Conservation (phyloP, 257 asterid genomes). For the Penstemon davidsonii region DNA sequence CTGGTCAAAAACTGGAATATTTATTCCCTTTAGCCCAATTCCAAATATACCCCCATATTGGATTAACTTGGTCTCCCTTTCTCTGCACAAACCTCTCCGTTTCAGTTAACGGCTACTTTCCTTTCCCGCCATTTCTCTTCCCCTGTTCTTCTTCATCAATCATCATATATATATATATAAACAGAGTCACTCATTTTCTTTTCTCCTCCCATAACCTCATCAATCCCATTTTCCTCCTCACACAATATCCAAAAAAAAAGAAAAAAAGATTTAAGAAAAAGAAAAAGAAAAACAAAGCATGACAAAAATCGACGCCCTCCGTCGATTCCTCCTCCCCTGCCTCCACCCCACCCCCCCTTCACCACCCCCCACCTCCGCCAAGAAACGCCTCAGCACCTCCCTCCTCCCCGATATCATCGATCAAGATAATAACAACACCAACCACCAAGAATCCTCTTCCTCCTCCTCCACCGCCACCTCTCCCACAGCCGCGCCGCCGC, state of each 20-base stretch:
- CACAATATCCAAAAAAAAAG: neutral
- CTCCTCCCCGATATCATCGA: conserved; percentile 74
- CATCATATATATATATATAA: neutral
- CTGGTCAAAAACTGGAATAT: too few species aligned
- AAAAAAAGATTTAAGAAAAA: neutral
- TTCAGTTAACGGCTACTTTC: conserved; percentile 30
- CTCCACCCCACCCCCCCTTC: conserved; percentile 52
- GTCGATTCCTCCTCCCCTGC: conserved; percentile 85
- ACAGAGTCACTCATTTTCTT: neutral
- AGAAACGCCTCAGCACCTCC: conserved; percentile 90
- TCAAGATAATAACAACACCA: neutral
- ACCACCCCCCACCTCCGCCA: conserved; percentile 42
- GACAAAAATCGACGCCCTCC: conserved; percentile 74
- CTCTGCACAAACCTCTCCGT: too few species aligned
- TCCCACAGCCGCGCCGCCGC: conserved; percentile 48
- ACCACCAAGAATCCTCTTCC: conserved; percentile 31
- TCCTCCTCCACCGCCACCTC: conserved; percentile 33
- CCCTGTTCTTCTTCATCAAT: neutral
- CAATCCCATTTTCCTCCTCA: neutral
- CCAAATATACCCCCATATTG: too few species aligned
- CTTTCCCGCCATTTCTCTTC: conserved; percentile 51
- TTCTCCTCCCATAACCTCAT: too few species aligned
- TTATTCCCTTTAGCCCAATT: too few species aligned
- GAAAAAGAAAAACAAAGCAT: conserved; percentile 24
- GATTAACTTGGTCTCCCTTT: too few species aligned